Conservation (phyloP, 441 rosid species). For the Pelargonium australe region DNA sequence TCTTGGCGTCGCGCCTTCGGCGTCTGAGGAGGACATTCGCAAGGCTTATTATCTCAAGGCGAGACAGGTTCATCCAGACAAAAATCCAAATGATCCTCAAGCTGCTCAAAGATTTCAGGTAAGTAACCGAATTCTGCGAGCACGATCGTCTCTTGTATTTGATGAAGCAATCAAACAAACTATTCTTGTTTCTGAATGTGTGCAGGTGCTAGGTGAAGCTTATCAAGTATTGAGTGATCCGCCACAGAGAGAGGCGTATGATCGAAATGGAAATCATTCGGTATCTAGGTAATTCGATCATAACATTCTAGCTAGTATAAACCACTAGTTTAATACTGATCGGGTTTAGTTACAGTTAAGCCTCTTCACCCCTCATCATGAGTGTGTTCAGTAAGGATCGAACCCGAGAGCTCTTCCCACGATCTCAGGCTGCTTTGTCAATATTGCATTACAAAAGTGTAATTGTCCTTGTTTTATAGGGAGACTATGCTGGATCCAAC, state of each 20-base stretch:
- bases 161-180: slow-evolving; percentile 1
- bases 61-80: slow-evolving; percentile 95
- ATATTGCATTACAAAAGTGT: neutral
- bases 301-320: neutral
- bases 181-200: slow-evolving; percentile 4
- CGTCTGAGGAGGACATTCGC: slow-evolving; percentile 83
- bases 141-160: neutral
- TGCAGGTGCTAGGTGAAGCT: slow-evolving; percentile 81
- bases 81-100: slow-evolving; percentile 77
- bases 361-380: too few relatives aligned
- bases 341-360: too few relatives aligned
- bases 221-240: slow-evolving; percentile 89
- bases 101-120: slow-evolving; percentile 89
- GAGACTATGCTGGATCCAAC: slow-evolving; percentile 87
- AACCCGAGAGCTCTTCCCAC: too few relatives aligned
- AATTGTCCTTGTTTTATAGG: slow-evolving; percentile 26
- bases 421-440: too few relatives aligned
- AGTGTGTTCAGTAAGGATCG: too few relatives aligned
- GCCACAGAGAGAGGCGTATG: slow-evolving; percentile 65
- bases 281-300: slow-evolving; percentile 46
- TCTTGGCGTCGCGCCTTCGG: slow-evolving; percentile 70
- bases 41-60: slow-evolving; percentile 93
- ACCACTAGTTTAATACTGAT: too few relatives aligned
- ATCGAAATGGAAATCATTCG: slow-evolving; percentile 58
- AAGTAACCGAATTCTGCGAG: slow-evolving; percentile 13